A percentile compares a stretch with the other conserved stretches of the same genome.
These are phyloP conservation scores for Tylopilus microsporus DNA, from an alignment of 1,284 basidiomycete genomes.

Conservation along the genomic window DNA sequence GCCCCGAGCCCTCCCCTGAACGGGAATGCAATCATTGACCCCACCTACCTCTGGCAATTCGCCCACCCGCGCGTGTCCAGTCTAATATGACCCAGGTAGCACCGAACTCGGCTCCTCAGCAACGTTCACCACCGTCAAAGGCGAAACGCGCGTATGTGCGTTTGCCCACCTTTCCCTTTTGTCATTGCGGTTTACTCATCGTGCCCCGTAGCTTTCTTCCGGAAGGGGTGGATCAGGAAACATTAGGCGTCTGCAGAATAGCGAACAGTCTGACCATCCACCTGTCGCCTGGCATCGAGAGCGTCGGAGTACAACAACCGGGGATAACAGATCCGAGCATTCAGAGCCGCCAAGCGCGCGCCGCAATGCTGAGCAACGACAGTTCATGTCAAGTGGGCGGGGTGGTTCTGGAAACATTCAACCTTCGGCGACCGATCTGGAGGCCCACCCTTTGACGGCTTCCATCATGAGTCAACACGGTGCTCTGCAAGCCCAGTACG, in stretches of 20 bases:
- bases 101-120: background rate
- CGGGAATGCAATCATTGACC: background rate
- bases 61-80: background rate
- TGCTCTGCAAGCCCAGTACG: conserved; percentile 28
- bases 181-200: background rate
- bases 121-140: conserved; percentile 22
- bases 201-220: conserved; percentile 43
- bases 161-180: background rate
- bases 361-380: background rate
- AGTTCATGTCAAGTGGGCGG: conserved; percentile 61
- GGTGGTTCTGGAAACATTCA: conserved; percentile 78
- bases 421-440: conserved; percentile 51
- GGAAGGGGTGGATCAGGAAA: conserved; percentile 68
- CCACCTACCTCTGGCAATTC: background rate
- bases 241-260: conserved; percentile 45
- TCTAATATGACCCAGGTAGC: conserved; percentile 13
- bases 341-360: background rate
- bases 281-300: conserved; percentile 45
- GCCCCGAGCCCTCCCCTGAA: background rate
- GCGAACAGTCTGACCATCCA: conserved; percentile 31
- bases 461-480: conserved; percentile 30
- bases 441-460: conserved; percentile 31
- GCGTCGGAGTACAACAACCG: conserved; percentile 40
- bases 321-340: conserved; percentile 20
- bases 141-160: conserved; percentile 37